These are phyloP conservation scores for Emmonsiellopsis sp. DNA, from an alignment of 2,329 filamentous ascomycete species.

Conservation along the genomic window DNA sequence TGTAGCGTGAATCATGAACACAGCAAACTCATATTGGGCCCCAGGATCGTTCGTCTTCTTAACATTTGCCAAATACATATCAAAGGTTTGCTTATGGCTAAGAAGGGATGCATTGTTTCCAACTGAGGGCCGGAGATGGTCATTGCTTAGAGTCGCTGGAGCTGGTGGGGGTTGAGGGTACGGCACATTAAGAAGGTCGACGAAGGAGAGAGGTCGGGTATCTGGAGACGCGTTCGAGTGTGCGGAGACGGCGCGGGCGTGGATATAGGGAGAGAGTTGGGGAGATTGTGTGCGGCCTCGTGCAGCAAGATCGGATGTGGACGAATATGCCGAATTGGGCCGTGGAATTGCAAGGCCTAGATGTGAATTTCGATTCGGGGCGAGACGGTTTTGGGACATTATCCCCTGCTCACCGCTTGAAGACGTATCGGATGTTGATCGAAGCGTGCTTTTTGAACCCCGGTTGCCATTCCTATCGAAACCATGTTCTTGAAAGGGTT, in stretches of 20 bases:
- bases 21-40: slow-evolving; percentile 91
- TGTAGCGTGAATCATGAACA: slow-evolving; percentile 85
- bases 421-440: slow-evolving; percentile 22
- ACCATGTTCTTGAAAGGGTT: slow-evolving; percentile 33
- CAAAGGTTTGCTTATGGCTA: slow-evolving; percentile 84
- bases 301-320: slow-evolving; percentile 57
- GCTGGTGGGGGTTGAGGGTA: slow-evolving; percentile 72
- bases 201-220: slow-evolving; percentile 49
- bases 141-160: slow-evolving; percentile 63
- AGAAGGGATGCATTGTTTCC: slow-evolving; percentile 87
- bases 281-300: slow-evolving; percentile 54
- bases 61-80: slow-evolving; percentile 95
- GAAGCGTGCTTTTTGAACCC: slow-evolving; percentile 18
- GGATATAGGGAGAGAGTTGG: slow-evolving; percentile 38
- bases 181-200: slow-evolving; percentile 56
- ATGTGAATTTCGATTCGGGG: slow-evolving; percentile 43
- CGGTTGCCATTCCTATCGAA: slow-evolving; percentile 14
- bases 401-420: slow-evolving; percentile 37
- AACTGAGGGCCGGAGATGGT: slow-evolving; percentile 65
- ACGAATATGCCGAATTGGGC: slow-evolving; percentile 68
- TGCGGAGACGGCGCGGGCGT: slow-evolving; percentile 42
- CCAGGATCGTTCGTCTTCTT: slow-evolving; percentile 91
- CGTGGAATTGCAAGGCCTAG: slow-evolving; percentile 54
- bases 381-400: slow-evolving; percentile 51
- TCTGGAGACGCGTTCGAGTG: slow-evolving; percentile 48